Conservation (phyloP, 2,329 filamentous ascomycete genomes). For the Drechslerella coelobrocha region DNA sequence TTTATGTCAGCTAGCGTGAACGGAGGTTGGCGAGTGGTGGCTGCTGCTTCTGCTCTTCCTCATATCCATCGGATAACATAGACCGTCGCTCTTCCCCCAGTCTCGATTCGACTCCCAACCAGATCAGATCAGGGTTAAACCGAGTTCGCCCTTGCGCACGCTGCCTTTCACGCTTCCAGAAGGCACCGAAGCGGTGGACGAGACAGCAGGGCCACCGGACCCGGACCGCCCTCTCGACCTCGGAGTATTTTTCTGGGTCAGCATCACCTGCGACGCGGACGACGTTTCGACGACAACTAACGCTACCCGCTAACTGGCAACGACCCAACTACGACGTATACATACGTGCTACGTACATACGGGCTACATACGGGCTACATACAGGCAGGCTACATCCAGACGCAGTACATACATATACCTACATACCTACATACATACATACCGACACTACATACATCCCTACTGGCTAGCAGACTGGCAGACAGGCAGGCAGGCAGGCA, state of each 20-base stretch:
- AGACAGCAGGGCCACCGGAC: not conserved
- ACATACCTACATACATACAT: too few species aligned
- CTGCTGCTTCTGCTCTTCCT: not conserved
- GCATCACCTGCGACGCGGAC: not conserved
- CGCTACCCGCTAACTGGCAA: not conserved
- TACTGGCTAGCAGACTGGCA: too few species aligned
- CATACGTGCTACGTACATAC: not conserved
- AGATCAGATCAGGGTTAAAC: not conserved
- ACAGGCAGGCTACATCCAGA: not conserved
- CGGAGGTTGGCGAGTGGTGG: slow-evolving; percentile 50
- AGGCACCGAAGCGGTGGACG: too few species aligned
- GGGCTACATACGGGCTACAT: too few species aligned
- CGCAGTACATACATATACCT: too few species aligned
- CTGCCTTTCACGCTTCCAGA: too few species aligned
- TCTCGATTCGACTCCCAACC: not conserved
- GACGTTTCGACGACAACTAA: slow-evolving; percentile 1
- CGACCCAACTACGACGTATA: not conserved
- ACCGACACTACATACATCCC: too few species aligned
- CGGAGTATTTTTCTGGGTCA: not conserved
- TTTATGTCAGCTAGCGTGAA: slow-evolving; percentile 49
- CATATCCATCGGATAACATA: not conserved
- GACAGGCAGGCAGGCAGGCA: too few species aligned
- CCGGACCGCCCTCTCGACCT: not conserved
- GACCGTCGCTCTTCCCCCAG: not conserved
- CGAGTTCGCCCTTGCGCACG: not conserved